phyloP scores from a whole-genome alignment of 2,329 filamentous ascomycete genomes.

The Fusarium longipes region DNA sequence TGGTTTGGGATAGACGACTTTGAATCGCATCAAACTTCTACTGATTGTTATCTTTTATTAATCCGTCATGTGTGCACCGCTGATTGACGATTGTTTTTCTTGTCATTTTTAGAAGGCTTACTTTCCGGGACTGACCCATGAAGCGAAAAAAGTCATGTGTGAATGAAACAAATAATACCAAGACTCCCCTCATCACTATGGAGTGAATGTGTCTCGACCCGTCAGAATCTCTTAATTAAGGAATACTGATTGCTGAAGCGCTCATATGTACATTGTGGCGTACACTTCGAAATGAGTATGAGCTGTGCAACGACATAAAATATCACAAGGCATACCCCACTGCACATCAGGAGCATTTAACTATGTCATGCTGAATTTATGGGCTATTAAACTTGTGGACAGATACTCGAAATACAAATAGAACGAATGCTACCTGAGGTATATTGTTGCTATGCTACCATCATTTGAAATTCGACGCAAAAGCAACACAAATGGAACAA shows the following conservation, averaged over 20 bases:
- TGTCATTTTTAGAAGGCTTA: background rate
- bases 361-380: background rate
- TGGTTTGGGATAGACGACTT: slow-evolving; percentile 44
- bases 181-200: no score
- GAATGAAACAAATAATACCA: no score
- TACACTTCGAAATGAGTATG: background rate
- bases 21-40: slow-evolving; percentile 36
- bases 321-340: background rate
- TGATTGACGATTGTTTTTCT: background rate
- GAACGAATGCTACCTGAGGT: slow-evolving; percentile 22
- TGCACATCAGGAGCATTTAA: background rate
- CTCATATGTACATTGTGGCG: background rate
- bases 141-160: background rate
- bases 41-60: background rate
- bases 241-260: background rate
- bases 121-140: no score
- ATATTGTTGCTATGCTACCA: slow-evolving; percentile 23
- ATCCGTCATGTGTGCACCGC: background rate
- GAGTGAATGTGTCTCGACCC: background rate
- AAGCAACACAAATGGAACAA: background rate
- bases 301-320: no score
- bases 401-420: background rate
- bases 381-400: background rate
- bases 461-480: background rate
- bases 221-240: background rate